Base-by-base conservation (phyloP, 495 filamentous ascomycete species). In the Echria macrotheca region DNA sequence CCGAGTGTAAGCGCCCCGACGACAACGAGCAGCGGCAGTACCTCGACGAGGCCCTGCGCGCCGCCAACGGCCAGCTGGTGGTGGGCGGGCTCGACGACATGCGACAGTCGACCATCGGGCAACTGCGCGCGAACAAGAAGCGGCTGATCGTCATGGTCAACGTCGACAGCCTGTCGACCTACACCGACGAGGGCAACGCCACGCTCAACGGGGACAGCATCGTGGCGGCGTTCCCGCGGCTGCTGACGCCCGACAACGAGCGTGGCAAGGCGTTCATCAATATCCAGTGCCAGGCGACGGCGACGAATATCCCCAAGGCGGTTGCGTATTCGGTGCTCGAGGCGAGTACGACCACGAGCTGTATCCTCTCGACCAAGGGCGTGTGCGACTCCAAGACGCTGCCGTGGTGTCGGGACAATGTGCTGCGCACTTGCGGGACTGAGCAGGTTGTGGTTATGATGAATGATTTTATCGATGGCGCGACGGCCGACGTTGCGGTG, bases 401-500 rank as follows among this genome's bases (percentile, higher is more conserved):
- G 58, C 72, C 74, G 12, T 72, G 74, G 74, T 61, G 72, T 43
- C 48, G 60, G 37, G 66, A 63, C 23, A 72, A 78, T 48, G 63
- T 61, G 14, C 49, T 69, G 28, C 44, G 53, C 21, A 58, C 47
- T 15, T 64, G 75, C 47, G 56, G 52, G 15, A 58, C 52, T 15
- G 68, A 72, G 18, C 49, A 67, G 35, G 55, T 71, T 5, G 67
- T 77, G 8, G 72, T 75, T 8, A 47, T 74, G 22, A 73, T 78
- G 75, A 78, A 80, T 60, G 76, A 78, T 49, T 78, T 76, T 43
- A 65, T 80, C 40, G 76, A 78, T 54, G 75, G 75, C 4, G 74
- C 61, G 25, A 80, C 75, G 14, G 68, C 67, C 5, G 73, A 78
- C 64, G 67, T 73, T 5, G 67, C 65, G 1, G 58, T 76, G 49